Base-by-base conservation (phyloP, 331 rosid species). In the Dryas integrifolia region DNA sequence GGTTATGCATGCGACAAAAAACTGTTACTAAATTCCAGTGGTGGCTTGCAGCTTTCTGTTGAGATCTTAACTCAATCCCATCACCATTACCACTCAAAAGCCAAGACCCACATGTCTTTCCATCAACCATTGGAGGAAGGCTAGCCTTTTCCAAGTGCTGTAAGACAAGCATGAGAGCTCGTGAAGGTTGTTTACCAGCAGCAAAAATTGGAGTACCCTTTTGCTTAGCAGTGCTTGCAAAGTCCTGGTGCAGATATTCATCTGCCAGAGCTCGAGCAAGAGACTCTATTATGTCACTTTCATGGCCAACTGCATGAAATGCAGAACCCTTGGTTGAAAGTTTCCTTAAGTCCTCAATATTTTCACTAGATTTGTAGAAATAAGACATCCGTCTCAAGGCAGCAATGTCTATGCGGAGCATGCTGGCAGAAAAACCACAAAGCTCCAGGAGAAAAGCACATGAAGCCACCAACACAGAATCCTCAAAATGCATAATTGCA, bases 241-340 rank as follows among this genome's bases (percentile, higher is more conserved):
- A 80, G 74, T 82, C 93, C 76, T 82, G 87, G 82, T 74, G 98
- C 79, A 85, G 71, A 82, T 89, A 86, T 59, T 93, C 92, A 78
- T 93, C 95, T 13, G 98, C 96, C 58, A 93, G 77, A 77, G 96
- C 95, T 76, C 86, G 89, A 77, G 98, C 97, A 15, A 91, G 96
- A 79, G 96, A 81, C 60, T 86, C 92, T 39, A 82, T 76, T 66
- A 83, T 72, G 81, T 90, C 96, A 73, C 84, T 85, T 81, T 85
- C 97, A 70, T 45, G 86, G 70, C 95, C 82, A 66, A 76, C 80
- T 66, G 92, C 82, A 84, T 85, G 96, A 78, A 89, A 89, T 58
- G 86, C 82, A 70, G 96, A 90, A 40, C 88, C 89, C 79, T 76
- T 89, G 3, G 87, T 83, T 30, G 88, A 87, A 76, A 83, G 74